Conservation (phyloP, 371 early-diverging fungal genomes). For the Enteropsectra breve region DNA sequence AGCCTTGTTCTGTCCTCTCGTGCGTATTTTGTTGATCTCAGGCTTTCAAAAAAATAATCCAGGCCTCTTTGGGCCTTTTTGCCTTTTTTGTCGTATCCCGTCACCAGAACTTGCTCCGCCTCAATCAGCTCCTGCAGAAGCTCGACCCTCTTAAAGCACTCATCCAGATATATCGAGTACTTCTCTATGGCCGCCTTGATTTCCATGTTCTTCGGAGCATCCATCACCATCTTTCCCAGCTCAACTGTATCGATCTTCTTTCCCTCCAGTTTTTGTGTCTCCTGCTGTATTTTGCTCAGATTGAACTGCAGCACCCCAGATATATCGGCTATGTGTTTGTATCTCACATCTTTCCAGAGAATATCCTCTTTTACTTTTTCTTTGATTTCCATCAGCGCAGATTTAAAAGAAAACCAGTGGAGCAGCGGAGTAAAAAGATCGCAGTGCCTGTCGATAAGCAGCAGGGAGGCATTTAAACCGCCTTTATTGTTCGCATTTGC, state of each 20-base stretch:
- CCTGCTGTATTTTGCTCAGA: constrained; percentile 37
- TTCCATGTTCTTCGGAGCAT: constrained; percentile 56
- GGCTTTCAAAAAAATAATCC: constrained; percentile 40
- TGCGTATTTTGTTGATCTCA: constrained; percentile 29
- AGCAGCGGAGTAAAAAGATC: constrained; percentile 58
- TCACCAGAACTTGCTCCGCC: constrained; percentile 51
- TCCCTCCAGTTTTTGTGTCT: constrained; percentile 39
- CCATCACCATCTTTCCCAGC: constrained; percentile 54
- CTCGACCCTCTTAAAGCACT: constrained; percentile 49
- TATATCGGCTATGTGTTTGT: constrained; percentile 57
- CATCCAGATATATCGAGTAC: constrained; percentile 40
- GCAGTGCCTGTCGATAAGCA: constrained; percentile 53
- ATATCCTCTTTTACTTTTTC: constrained; percentile 18
- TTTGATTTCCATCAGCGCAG: constrained; percentile 36
- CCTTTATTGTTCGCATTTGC: neutral
- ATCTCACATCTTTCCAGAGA: constrained; percentile 51
- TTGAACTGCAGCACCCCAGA: constrained; percentile 43
- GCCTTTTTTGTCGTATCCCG: constrained; percentile 46
- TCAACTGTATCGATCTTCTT: constrained; percentile 43
- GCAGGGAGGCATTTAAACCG: constrained; percentile 12
- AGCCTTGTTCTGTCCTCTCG: constrained; percentile 53
- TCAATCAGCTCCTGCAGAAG: constrained; percentile 29
- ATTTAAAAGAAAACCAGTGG: constrained; percentile 58
- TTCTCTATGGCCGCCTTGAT: constrained; percentile 48
- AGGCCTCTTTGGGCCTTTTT: constrained; percentile 29